Evolutionary conservation across 2,329 filamentous ascomycete species (phyloP), one percentile per base, ranked within the genome.

Genomic region (Stagonosporopsis rhizophila): DNA sequence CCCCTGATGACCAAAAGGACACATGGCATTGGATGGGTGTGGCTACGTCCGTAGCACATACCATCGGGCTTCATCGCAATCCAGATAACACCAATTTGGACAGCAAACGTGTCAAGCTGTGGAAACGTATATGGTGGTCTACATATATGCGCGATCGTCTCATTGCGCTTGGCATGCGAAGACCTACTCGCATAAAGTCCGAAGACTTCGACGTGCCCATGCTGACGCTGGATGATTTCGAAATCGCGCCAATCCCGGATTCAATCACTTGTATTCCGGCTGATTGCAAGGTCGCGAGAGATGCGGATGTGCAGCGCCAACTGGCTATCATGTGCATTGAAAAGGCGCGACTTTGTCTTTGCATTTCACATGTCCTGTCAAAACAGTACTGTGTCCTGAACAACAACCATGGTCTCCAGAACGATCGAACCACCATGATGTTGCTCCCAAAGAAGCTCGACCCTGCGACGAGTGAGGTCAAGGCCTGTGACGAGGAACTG

Each of bases 11-110:
- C 74, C 92, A 96, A 73, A 97, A 97, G 76, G 94, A 97, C 74
- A 97, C 93, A 41, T 97, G 94, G 91, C 93, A 97, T 73, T 97
- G 93, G 94, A 96, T 97, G 91, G 94, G 94, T 17, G 91, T 97
- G 34, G 94, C 93, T 38, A 91, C 96, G 57, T 96, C 93, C 12
- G 81, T 97, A 42, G 93, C 92, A 48, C 92, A 96, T 75, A 96
- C 93, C 12, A 96, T 97, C 62, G 93, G 94, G 6, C 83, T 97
- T 17, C 92, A 98, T 76, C 89, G 93, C 60, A 91, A 96, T 68
- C 92, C 92, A 2, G 85, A 85, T 27, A 89, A 88, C 54, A 92
- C 90, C 8, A 88, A 85, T 65, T 91, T 96, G 85, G 84, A 89
- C 35, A 77, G 80, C 3, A 83, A 85, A 49, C 89, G 90, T 69